These are phyloP conservation scores for Scenedesmus sp. DNA, from an alignment of 163 green algal genomes.

Conservation along the genomic window DNA sequence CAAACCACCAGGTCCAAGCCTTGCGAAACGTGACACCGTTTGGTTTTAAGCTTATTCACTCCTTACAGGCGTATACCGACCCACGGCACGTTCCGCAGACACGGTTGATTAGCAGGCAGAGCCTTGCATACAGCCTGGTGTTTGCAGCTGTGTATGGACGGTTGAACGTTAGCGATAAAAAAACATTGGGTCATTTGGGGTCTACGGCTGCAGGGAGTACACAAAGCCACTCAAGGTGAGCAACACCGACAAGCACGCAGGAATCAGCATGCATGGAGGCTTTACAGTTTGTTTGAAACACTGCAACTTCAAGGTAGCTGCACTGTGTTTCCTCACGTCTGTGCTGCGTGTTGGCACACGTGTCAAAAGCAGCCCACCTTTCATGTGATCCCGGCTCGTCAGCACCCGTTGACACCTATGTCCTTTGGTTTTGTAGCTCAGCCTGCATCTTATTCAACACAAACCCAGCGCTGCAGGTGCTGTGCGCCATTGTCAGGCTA, in stretches of 20 bases:
- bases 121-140: background rate
- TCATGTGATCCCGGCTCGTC: background rate
- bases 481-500: background rate
- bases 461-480: background rate
- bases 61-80: background rate
- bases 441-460: background rate
- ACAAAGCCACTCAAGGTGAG: background rate
- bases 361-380: background rate
- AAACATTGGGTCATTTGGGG: background rate
- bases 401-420: background rate
- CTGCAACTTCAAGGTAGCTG: background rate
- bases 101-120: background rate
- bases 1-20: background rate
- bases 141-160: background rate
- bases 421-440: background rate
- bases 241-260: background rate
- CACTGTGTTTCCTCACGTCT: background rate
- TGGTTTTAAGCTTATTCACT: background rate
- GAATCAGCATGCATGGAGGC: background rate
- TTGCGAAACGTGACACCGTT: background rate
- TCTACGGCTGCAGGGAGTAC: background rate
- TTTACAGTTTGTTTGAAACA: too few species aligned
- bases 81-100: background rate
- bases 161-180: background rate
- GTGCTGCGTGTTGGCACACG: background rate